Percentiles rank a stretch among this genome's conserved stretches.
Evolutionary conservation across 768 basidiomycete genomes (phyloP).

Genomic region (Suillus decipiens): DNA sequence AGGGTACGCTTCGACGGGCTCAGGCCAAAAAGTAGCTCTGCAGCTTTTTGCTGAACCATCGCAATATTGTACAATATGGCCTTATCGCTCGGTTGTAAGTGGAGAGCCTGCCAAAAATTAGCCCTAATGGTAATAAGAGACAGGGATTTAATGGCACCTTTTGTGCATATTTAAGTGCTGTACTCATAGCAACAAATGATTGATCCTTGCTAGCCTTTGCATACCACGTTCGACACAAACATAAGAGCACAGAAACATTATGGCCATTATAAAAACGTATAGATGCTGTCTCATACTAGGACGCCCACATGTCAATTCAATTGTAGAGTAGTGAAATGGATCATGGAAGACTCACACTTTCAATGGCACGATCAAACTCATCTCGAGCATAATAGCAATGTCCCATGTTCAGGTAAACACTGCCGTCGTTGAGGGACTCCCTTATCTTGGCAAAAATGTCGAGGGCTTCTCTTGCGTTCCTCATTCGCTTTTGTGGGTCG

Average conservation of each 20-base stretch:
- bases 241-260: conserved; percentile 76
- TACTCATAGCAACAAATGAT: conserved; percentile 77
- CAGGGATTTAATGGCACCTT: conserved; percentile 45
- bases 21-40: conserved; percentile 82
- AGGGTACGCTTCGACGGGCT: conserved; percentile 75
- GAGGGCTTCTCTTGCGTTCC: conserved; percentile 84
- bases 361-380: conserved; percentile 94
- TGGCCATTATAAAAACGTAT: conserved; percentile 73
- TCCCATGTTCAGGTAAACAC: conserved; percentile 94
- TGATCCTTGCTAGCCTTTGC: conserved; percentile 91
- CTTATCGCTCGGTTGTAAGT: conserved; percentile 85
- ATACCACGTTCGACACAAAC: conserved; percentile 92
- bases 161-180: conserved; percentile 83
- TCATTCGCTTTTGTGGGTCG: conserved; percentile 63
- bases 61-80: conserved; percentile 94
- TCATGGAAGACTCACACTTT: conserved; percentile 64
- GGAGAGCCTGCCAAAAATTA: conserved; percentile 62
- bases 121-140: not conserved
- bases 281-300: conserved; percentile 90
- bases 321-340: not conserved
- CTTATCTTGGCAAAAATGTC: conserved; percentile 89
- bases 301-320: conserved; percentile 1
- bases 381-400: conserved; percentile 93
- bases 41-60: conserved; percentile 96
- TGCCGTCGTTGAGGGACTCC: conserved; percentile 79